These are phyloP conservation scores for Shiraia sp. DNA, from an alignment of 2,329 filamentous ascomycete species.

Conservation along the genomic window DNA sequence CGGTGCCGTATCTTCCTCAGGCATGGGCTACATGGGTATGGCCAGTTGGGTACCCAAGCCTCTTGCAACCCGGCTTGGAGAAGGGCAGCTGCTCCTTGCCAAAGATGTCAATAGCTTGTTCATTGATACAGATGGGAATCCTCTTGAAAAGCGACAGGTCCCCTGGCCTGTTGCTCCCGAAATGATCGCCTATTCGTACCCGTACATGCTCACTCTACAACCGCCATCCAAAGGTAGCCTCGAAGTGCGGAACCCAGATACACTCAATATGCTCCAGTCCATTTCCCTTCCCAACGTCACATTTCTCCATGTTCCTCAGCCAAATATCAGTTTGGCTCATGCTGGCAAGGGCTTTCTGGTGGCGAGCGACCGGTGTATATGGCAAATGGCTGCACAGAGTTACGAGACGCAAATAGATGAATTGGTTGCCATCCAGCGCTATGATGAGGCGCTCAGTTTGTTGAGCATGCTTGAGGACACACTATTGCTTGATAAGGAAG, in stretches of 20 bases:
- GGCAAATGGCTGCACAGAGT: conserved; percentile 92
- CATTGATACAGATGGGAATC: conserved; percentile 79
- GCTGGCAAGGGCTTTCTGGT: conserved; percentile 95
- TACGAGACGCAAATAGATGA: conserved; percentile 90
- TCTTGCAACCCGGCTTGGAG: conserved; percentile 77
- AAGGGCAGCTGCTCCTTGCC: conserved; percentile 88
- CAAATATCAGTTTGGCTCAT: conserved; percentile 91
- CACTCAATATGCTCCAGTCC: conserved; percentile 84
- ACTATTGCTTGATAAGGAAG: conserved; percentile 78
- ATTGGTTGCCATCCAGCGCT: conserved; percentile 71
- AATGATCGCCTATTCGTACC: conserved; percentile 93
- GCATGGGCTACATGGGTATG: conserved; percentile 97
- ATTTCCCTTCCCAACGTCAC: conserved; percentile 80
- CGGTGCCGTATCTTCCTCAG: conserved; percentile 78
- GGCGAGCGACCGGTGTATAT: conserved; percentile 85
- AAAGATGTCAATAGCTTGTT: conserved; percentile 97
- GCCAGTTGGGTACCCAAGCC: conserved; percentile 91
- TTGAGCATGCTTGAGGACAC: conserved; percentile 91
- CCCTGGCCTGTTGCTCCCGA: conserved; percentile 89
- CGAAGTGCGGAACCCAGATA: conserved; percentile 91
- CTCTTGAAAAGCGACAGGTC: conserved; percentile 83
- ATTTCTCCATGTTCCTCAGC: conserved; percentile 87
- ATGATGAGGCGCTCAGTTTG: conserved; percentile 91
- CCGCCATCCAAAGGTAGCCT: conserved; percentile 79
- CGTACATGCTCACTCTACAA: conserved; percentile 87